Evolutionary conservation across 2,329 filamentous ascomycete genomes (phyloP).

Genomic region (Ploettnerulaceae sp.): DNA sequence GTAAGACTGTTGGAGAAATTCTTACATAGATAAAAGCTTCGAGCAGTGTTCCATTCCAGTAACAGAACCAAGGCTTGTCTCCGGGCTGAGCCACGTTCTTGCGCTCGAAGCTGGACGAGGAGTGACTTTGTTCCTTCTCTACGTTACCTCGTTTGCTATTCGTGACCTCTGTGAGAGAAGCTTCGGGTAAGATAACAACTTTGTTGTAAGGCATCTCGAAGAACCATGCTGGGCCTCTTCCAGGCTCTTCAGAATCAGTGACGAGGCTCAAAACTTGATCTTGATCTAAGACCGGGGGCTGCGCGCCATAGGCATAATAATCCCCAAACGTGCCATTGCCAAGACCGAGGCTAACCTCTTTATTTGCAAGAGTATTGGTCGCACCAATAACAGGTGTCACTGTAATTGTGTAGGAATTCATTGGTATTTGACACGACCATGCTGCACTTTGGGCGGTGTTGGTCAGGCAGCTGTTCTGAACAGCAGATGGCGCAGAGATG

Average conservation of each 20-base stretch:
- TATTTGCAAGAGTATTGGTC: constrained; percentile 29
- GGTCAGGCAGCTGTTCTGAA: constrained; percentile 52
- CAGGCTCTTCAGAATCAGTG: constrained; percentile 50
- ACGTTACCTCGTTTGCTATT: constrained; percentile 15
- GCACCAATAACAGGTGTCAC: constrained; percentile 16
- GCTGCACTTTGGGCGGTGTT: constrained; percentile 50
- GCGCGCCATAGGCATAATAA: constrained; percentile 54
- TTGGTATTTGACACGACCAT: constrained; percentile 57
- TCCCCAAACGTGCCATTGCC: constrained; percentile 36
- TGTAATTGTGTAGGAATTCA: constrained; percentile 22
- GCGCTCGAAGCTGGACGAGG: constrained; percentile 17
- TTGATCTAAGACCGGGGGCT: constrained; percentile 47
- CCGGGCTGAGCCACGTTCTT: constrained; percentile 43
- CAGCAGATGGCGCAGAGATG: constrained; percentile 43
- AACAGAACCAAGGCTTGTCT: constrained; percentile 64
- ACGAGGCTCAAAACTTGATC: constrained; percentile 49
- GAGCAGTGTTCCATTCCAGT: constrained; percentile 62
- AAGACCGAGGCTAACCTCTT: constrained; percentile 35
- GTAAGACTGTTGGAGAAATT: background rate
- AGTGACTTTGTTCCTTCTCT: background rate
- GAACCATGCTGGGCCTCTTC: constrained; percentile 57
- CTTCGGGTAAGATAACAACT: constrained; percentile 47
- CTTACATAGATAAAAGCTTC: constrained; percentile 61
- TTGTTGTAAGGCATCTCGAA: constrained; percentile 61
- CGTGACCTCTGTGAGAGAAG: constrained; percentile 14